These are phyloP conservation scores for Nannochloropsis gaditana DNA, from an alignment of 108 stramenopile species.

Conservation along the genomic window DNA sequence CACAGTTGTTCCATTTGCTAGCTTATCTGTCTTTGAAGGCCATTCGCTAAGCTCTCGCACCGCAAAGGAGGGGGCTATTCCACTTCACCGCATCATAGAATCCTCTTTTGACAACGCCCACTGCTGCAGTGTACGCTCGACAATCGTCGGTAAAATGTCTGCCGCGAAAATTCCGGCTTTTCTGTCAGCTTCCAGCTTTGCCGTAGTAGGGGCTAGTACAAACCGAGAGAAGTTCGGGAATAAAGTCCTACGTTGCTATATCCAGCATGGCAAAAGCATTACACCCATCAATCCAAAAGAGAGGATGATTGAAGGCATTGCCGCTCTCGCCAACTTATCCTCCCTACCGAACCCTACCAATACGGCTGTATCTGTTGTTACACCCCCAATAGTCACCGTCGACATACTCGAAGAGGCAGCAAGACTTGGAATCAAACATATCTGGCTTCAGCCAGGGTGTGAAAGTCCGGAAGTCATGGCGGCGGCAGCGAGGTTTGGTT, in stretches of 20 bases:
- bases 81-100: too few species aligned
- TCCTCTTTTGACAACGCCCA: too few species aligned
- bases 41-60: too few species aligned
- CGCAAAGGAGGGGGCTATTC: too few species aligned
- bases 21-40: too few species aligned
- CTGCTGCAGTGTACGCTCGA: too few species aligned
- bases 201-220: neutral
- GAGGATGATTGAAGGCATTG: neutral
- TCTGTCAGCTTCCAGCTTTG: conserved; percentile 11
- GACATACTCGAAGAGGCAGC: conserved; percentile 31
- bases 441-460: conserved; percentile 43
- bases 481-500: conserved; percentile 22
- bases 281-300: conserved; percentile 2
- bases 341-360: neutral
- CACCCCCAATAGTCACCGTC: conserved; percentile 28
- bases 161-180: neutral
- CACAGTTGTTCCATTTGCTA: too few species aligned
- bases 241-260: neutral
- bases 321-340: neutral
- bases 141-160: neutral
- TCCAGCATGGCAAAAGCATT: neutral
- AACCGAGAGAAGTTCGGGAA: conserved; percentile 10
- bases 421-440: conserved; percentile 25
- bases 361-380: neutral
- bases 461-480: conserved; percentile 25